Evolutionary conservation across 2,329 filamentous ascomycete genomes (phyloP).

Genomic region (Penicillium paneum): DNA sequence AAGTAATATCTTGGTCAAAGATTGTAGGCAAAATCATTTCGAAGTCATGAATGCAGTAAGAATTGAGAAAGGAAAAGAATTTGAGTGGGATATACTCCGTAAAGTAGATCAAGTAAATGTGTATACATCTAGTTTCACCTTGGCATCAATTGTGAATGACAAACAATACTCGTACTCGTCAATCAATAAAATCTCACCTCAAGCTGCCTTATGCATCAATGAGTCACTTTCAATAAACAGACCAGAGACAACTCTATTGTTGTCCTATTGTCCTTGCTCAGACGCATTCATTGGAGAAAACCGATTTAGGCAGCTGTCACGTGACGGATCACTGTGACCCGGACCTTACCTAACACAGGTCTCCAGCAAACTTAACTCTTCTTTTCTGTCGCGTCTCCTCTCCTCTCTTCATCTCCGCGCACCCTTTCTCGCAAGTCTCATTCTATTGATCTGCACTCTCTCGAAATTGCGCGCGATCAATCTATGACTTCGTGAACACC

Average conservation of each 20-base stretch:
- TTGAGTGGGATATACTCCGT: too few species aligned
- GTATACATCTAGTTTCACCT: background rate
- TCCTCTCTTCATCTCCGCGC: conserved; percentile 22
- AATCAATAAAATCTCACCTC: background rate
- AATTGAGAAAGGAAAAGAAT: background rate
- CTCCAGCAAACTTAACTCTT: conserved; percentile 19
- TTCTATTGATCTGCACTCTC: conserved; percentile 2
- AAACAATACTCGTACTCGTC: background rate
- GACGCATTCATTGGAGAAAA: background rate
- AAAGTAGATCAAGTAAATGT: background rate
- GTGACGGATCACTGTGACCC: conserved; percentile 20
- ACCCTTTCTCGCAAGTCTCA: background rate
- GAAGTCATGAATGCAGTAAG: background rate
- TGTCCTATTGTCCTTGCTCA: background rate
- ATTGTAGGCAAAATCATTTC: background rate
- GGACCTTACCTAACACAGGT: conserved; percentile 21
- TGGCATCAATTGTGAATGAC: background rate
- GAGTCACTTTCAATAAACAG: background rate
- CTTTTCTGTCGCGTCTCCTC: conserved; percentile 26
- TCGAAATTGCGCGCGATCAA: conserved; percentile 14
- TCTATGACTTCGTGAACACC: conserved; percentile 32
- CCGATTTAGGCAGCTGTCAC: conserved; percentile 20
- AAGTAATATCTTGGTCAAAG: background rate
- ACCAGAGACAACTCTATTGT: background rate
- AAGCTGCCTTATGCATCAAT: background rate